Percentiles rank a stretch among this genome's conserved stretches.
phyloP scores from a whole-genome alignment of 2,329 filamentous ascomycete species.

The Phialocephala subalpina region DNA sequence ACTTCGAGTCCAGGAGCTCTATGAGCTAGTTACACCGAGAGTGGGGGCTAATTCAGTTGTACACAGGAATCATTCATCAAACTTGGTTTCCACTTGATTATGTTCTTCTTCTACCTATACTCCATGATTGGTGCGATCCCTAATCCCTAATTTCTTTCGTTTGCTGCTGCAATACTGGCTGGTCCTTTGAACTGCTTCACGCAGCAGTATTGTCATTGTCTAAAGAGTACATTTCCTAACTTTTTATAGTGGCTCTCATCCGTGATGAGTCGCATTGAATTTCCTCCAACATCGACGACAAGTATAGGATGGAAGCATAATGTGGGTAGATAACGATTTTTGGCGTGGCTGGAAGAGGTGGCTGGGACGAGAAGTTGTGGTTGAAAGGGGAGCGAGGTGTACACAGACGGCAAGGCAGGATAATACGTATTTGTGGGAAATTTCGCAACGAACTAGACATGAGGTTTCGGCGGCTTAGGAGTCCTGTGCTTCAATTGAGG shows the following conservation, averaged over 20 bases:
- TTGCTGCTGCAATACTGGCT: not conserved
- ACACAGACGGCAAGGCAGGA: constrained; percentile 28
- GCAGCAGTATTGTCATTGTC: not conserved
- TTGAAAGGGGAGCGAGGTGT: constrained; percentile 13
- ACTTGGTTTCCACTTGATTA: constrained; percentile 96
- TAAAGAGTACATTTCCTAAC: not conserved
- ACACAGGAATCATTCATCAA: constrained; percentile 97
- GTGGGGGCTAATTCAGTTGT: constrained; percentile 10
- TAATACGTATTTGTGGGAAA: constrained; percentile 34
- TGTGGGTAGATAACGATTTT: constrained; percentile 18
- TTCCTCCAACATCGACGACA: constrained; percentile 33
- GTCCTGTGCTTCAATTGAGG: constrained; percentile 33
- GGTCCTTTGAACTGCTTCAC: not conserved
- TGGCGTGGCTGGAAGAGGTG: constrained; percentile 15
- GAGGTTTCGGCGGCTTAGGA: constrained; percentile 31
- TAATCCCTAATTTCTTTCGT: not conserved
- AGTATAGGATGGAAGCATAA: constrained; percentile 37
- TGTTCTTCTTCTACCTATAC: constrained; percentile 99
- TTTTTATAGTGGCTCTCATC: constrained; percentile 71
- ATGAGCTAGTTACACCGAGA: not conserved
- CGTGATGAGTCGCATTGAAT: constrained; percentile 88
- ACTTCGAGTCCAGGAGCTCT: too few species aligned
- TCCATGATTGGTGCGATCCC: constrained; percentile 49
- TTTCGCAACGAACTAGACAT: constrained; percentile 35
- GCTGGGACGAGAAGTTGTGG: constrained; percentile 14